A percentile compares a stretch with the other conserved stretches of the same genome.
Conservation (phyloP, 148 eudicot species). For the Rhododendron vialii region DNA sequence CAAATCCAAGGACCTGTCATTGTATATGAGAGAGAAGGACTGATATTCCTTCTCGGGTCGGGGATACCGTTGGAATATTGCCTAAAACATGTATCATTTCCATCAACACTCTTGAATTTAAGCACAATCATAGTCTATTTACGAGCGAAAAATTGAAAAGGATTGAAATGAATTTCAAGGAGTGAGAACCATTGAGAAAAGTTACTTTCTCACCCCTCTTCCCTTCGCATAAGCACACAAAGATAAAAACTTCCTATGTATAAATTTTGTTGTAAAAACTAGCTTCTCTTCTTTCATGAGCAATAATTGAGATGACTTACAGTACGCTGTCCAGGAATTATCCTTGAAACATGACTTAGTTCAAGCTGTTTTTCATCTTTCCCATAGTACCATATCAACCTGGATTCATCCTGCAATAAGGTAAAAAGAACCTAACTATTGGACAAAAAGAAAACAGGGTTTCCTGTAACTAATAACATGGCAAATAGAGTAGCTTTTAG, state of each 20-base stretch:
- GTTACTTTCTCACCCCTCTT: neutral
- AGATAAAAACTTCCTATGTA: neutral
- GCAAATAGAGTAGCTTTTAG: neutral
- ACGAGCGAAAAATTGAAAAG: neutral
- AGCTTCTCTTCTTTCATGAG: neutral
- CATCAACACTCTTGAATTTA: slow-evolving; percentile 7
- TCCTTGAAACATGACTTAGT: slow-evolving; percentile 60
- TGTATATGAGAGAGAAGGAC: slow-evolving; percentile 83
- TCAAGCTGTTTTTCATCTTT: slow-evolving; percentile 80
- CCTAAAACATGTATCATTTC: slow-evolving; percentile 28
- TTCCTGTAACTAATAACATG: neutral
- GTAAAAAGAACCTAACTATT: slow-evolving; percentile 6
- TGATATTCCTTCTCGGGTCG: slow-evolving; percentile 96
- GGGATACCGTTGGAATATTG: slow-evolving; percentile 86
- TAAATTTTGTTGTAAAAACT: neutral
- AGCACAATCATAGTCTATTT: neutral
- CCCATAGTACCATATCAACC: slow-evolving; percentile 68
- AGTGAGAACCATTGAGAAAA: neutral
- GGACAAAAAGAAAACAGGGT: neutral
- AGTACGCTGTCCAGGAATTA: slow-evolving; percentile 88
- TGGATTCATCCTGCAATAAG: slow-evolving; percentile 66
- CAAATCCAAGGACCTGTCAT: slow-evolving; percentile 86
- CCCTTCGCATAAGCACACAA: neutral
- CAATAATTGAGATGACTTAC: slow-evolving; percentile 36
- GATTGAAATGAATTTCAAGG: neutral